Evolutionary conservation across 352 stramenopile genomes (phyloP).

Genomic region (Globisporangium takayamanum): DNA sequence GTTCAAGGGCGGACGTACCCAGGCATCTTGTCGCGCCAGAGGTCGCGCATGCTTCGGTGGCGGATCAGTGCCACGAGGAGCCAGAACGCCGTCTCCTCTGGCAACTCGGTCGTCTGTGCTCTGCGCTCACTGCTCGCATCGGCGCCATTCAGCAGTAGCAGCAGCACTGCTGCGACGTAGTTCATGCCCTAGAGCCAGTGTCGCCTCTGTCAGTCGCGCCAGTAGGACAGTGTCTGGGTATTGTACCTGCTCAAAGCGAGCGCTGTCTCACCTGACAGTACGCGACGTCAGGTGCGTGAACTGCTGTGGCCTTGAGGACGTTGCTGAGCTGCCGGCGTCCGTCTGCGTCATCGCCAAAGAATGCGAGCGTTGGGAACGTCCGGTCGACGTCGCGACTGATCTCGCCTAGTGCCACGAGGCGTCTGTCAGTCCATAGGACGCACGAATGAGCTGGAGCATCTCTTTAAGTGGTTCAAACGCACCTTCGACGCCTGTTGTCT

Average conservation of each 20-base stretch:
- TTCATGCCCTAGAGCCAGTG: conserved; percentile 63
- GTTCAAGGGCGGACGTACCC: conserved; percentile 24
- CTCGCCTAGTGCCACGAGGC: conserved; percentile 29
- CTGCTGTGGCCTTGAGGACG: conserved; percentile 59
- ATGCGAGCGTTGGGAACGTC: conserved; percentile 52
- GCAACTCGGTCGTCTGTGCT: conserved; percentile 9
- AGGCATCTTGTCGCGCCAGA: conserved; percentile 78
- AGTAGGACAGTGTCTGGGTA: background rate
- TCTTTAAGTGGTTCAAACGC: background rate
- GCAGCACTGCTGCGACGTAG: conserved; percentile 60
- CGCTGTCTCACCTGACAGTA: conserved; percentile 63
- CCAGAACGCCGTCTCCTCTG: conserved; percentile 61
- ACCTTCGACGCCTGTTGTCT: conserved; percentile 60
- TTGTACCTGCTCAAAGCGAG: too few species aligned
- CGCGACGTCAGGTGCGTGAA: conserved; percentile 46
- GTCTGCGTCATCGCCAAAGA: conserved; percentile 45
- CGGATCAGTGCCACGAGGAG: conserved; percentile 49
- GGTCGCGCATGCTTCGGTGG: conserved; percentile 44
- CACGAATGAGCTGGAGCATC: background rate
- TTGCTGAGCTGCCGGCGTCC: conserved; percentile 57
- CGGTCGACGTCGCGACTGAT: conserved; percentile 67
- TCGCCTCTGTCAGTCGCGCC: background rate
- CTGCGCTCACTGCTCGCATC: background rate
- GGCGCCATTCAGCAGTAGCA: conserved; percentile 37
- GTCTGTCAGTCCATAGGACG: background rate